Conservation (phyloP, 495 filamentous ascomycete species). For the Annulohypoxylon stygium region DNA sequence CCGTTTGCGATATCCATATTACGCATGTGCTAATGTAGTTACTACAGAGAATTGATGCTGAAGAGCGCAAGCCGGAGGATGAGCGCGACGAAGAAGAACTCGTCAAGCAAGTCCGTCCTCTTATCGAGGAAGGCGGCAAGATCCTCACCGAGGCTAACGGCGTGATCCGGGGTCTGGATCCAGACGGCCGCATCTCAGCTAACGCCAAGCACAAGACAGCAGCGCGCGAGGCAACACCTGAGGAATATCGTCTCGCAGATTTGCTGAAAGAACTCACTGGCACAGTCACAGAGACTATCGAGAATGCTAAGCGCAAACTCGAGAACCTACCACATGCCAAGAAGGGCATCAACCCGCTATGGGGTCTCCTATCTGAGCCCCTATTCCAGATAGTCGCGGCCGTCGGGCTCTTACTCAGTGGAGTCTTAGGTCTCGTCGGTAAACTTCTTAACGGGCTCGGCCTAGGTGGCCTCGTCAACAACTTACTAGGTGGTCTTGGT, state of each 20-base stretch:
- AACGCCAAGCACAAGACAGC: conserved; percentile 86
- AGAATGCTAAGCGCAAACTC: conserved; percentile 86
- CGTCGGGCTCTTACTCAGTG: conserved; percentile 84
- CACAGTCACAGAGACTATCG: conserved; percentile 78
- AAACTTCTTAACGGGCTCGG: conserved; percentile 82
- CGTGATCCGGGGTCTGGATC: conserved; percentile 89
- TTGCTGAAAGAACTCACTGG: conserved; percentile 79
- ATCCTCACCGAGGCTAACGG: conserved; percentile 92
- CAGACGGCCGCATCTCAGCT: conserved; percentile 86
- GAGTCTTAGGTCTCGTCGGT: conserved; percentile 86
- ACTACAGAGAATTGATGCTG: conserved; percentile 77
- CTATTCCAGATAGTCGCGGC: conserved; percentile 94
- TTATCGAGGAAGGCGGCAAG: conserved; percentile 85
- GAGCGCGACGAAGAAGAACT: conserved; percentile 92
- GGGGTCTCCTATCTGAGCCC: conserved; percentile 84
- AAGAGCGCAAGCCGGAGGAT: conserved; percentile 86
- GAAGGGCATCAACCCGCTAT: conserved; percentile 91
- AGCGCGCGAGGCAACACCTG: conserved; percentile 84
- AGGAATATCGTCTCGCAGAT: conserved; percentile 89
- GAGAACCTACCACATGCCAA: conserved; percentile 93
- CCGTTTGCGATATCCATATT: background rate
- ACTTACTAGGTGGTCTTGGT: conserved; percentile 83
- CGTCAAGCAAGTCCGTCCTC: conserved; percentile 84
- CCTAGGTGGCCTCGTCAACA: conserved; percentile 82
- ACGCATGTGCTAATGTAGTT: background rate